Base-by-base conservation (phyloP, 1,284 basidiomycete genomes). In the Ustanciosporium gigantosporum region DNA sequence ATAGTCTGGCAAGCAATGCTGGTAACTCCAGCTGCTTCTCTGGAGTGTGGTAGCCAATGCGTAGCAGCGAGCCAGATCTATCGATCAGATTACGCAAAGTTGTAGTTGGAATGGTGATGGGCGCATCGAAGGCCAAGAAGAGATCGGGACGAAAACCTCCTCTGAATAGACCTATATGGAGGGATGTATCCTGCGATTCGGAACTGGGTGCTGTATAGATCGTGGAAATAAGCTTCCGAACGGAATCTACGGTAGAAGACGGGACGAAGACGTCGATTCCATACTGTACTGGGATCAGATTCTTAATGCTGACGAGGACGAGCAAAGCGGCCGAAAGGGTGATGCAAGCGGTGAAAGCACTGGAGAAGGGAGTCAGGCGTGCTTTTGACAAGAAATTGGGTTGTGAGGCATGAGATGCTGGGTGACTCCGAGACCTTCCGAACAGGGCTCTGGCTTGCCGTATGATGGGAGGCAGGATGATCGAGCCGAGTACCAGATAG, bases 31-130 rank as follows among this genome's bases (percentile, higher is more conserved):
- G 47, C 21, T 46, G 47, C 14, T 42, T 49, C 8, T 37, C 29
- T 3, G 20, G 19, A 2, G 48, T 43, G 21, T 37, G 34, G 16
- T 37, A 40, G 5, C 53, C 49, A 31, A 64, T 34, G 8, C 45
- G 48, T 1, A 53, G 46, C 29, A 58, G 22, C 1, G 41, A 47
- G 3, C 53, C 48, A n/a, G 48, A 15, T 0, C 19, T 16, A 36
- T 44, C 52, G 48, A 64, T 57, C 23, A 64, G 39, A 21, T 40
- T 23, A 22, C 53, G 48, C 20, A 64, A 34, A 4, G 46, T 46
- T 1, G 53, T 56, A 23, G 60, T 64, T 14, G 60, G 53, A 24
- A 64, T 52, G 6, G 52, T 64, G 40, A 64, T 53, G 21, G 60
- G 53, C 15, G 52, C 49, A 8, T 38, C 17, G 44, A 46, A 48